Percentiles rank a stretch among this genome's conserved stretches.
These are phyloP conservation scores for Rubia tinctorum DNA, from an alignment of 305 asterid species.

Conservation along the genomic window DNA sequence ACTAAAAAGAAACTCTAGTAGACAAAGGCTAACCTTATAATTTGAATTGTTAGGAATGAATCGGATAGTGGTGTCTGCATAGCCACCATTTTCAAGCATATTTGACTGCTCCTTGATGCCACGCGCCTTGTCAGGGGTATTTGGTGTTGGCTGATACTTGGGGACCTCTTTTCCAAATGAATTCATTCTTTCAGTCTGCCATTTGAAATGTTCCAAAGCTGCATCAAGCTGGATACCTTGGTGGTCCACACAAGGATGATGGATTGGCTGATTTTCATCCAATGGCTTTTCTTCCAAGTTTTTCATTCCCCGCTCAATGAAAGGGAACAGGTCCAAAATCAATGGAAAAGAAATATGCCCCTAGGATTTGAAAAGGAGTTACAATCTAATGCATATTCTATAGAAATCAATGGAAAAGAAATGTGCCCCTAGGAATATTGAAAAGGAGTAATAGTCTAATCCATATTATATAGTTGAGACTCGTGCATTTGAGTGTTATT, in stretches of 20 bases:
- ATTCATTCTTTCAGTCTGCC: slow-evolving; percentile 19
- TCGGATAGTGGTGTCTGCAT: slow-evolving; percentile 20
- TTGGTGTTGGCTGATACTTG: slow-evolving; percentile 12
- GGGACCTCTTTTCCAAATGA: slow-evolving; percentile 24
- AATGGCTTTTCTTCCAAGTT: slow-evolving; percentile 27
- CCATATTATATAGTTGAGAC: neutral
- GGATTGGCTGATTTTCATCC: slow-evolving; percentile 21
- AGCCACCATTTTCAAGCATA: slow-evolving; percentile 17
- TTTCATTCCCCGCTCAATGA: slow-evolving; percentile 44
- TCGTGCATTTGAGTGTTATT: neutral
- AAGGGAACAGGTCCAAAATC: slow-evolving; percentile 57
- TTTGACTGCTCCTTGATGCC: slow-evolving; percentile 15
- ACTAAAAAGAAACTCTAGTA: neutral
- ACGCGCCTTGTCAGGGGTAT: slow-evolving; percentile 20
- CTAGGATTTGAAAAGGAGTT: slow-evolving; percentile 28
- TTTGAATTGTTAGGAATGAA: slow-evolving; percentile 12
- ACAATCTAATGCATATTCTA: no score
- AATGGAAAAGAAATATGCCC: slow-evolving; percentile 77
- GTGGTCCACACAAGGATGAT: slow-evolving; percentile 29
- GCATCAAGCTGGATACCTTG: slow-evolving; percentile 31
- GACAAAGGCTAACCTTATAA: slow-evolving; percentile 26
- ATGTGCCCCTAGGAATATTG: neutral
- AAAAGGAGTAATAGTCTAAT: neutral
- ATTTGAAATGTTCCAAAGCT: slow-evolving; percentile 20
- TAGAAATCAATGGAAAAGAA: neutral